A percentile compares a stretch with the other conserved stretches of the same genome.
phyloP scores from a whole-genome alignment of 768 basidiomycete genomes.

The Amanita subjunquillea region DNA sequence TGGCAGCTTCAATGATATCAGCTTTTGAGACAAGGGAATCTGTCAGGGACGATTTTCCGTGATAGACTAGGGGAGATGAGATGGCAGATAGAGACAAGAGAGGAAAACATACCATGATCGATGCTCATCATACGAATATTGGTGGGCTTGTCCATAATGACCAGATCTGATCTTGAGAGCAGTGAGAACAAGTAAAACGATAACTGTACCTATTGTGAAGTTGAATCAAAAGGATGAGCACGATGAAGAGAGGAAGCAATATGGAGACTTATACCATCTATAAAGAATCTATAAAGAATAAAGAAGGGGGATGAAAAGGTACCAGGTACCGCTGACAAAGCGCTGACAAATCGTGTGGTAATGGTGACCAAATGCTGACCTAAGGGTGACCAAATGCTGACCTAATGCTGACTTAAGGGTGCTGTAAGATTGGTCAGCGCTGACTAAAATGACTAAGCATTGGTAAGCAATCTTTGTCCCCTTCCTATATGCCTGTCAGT shows the following conservation, averaged over 20 bases:
- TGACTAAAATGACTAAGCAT: no score
- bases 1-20: slow-evolving; percentile 92
- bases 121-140: slow-evolving; percentile 95
- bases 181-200: slow-evolving; percentile 3
- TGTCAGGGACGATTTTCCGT: slow-evolving; percentile 99
- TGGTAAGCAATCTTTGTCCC: no score
- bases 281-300: no score
- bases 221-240: slow-evolving; percentile 34
- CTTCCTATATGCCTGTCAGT: no score
- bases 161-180: slow-evolving; percentile 64
- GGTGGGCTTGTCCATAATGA: slow-evolving; percentile 81
- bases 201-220: slow-evolving; percentile 65
- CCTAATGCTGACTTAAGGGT: no score
- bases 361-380: no score
- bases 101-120: slow-evolving; percentile 55
- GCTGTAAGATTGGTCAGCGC: no score
- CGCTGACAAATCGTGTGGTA: no score
- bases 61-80: slow-evolving; percentile 63
- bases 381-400: no score
- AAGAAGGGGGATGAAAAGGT: no score
- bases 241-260: slow-evolving; percentile 5
- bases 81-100: slow-evolving; percentile 5
- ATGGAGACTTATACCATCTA: slow-evolving; percentile 74
- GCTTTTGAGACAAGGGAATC: slow-evolving; percentile 99
- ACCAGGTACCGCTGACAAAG: no score